Evolutionary conservation across 176 grass and related monocot genomes (phyloP), one percentile per base, ranked within the genome.

Genomic region (Paspalum vaginatum): DNA sequence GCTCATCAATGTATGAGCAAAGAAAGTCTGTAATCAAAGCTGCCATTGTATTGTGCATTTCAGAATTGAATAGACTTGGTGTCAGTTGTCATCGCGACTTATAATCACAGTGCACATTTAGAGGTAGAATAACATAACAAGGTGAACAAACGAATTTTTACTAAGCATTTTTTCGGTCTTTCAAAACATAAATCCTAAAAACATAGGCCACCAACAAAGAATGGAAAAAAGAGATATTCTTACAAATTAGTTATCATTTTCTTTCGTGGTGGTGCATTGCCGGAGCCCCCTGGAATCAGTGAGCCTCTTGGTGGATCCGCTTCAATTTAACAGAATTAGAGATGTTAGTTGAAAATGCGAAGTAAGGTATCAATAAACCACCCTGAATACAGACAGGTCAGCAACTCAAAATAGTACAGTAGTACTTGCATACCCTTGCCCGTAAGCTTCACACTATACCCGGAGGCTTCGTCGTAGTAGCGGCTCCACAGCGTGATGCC

Each of bases 401-500:
- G 32, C 32, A 32, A 32, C 32, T 32, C 32, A 32, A 32, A 32
- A 32, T 32, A 32, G 32, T 32, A 32, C 32, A 32, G 32, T 32
- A 32, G 32, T 32, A 32, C 32, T 32, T 12, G 9, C 63, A 1
- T 21, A 68, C 65, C 13, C 27, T 4, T 18, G 17, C 50, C 25
- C 40, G 21, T 40, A 10, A 91, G 16, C 37, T 60, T 6, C 53
- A 21, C 4, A 54, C 86, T 85, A 53, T 79, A 91, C 4, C 45
- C 43, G 40, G 52, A 21, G 0, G 0, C 9, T 17, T 2, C 1
- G 27, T 92, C 89, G 15, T 32, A 63, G 66, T 64, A 79, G 18
- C 78, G 70, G 41, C 7, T 75, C 89, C 89, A 92, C 39, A 92
- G 18, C 89, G 85, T 88, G 21, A 91, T 47, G 40, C 85, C 85